These are phyloP conservation scores for Heimioporus sp. DNA, from an alignment of 768 basidiomycete species.

Conservation along the genomic window DNA sequence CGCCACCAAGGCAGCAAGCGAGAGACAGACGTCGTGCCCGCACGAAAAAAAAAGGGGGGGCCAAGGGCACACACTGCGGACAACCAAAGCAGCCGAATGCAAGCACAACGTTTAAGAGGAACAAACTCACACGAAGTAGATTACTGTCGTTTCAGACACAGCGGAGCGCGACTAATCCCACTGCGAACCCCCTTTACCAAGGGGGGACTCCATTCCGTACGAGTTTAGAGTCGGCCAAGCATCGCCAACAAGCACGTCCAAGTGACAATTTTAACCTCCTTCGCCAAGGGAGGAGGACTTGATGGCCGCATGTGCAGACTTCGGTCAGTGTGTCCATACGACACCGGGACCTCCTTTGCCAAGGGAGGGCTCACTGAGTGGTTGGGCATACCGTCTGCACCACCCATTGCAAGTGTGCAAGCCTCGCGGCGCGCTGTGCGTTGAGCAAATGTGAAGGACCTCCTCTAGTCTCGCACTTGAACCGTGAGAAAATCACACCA, in stretches of 20 bases:
- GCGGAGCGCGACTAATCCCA: neutral
- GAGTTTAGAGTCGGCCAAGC: conserved; percentile 1
- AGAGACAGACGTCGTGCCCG: neutral
- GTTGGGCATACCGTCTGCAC: conserved; percentile 3
- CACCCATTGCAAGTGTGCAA: neutral
- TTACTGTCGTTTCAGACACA: conserved; percentile 7
- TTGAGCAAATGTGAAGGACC: too few relatives aligned
- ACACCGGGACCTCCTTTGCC: conserved; percentile 6
- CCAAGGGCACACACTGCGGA: neutral
- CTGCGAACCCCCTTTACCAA: conserved; percentile 4
- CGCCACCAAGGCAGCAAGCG: too few relatives aligned
- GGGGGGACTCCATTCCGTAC: neutral
- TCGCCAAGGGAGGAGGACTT: conserved; percentile 7
- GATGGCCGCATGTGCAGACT: neutral
- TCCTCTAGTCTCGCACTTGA: too few relatives aligned
- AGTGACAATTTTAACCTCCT: neutral
- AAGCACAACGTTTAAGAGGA: conserved; percentile 2
- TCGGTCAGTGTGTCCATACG: neutral
- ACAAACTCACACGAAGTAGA: neutral
- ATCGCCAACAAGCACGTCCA: neutral
- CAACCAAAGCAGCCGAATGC: neutral
- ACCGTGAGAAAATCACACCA: too few relatives aligned
- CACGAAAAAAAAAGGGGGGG: conserved; percentile 3
- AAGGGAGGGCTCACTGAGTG: conserved; percentile 2
- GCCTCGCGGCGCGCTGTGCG: too few relatives aligned